Base-by-base conservation (phyloP, 2,329 filamentous ascomycete genomes). In the Colletotrichum tropicicola region DNA sequence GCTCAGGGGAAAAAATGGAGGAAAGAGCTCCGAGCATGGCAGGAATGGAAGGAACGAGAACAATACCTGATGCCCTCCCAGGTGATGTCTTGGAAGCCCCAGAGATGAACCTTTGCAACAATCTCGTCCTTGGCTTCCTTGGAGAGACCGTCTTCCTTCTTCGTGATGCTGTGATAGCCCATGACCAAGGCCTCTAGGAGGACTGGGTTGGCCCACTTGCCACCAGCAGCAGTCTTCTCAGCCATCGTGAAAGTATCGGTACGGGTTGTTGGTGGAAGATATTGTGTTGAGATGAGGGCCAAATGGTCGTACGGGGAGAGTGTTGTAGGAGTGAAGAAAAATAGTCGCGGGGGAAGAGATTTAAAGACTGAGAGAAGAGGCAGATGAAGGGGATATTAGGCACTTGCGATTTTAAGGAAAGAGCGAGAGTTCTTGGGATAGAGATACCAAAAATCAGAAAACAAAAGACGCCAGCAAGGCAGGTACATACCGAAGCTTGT, bases 61-160 rank as follows among this genome's bases (percentile, higher is more conserved):
- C 6, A 9, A 52, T 75, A 83, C 82, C 82, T 79, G 53, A 83
- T 75, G 2, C 73, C 80, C 39, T 83, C 78, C 80, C 80, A 83
- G 6, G 78, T 78, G 12, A 79, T 41, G n/a, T 59, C 77, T 5
- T 66, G 55, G 54, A 77, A 71, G 6, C 79, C 75, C 5, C 66
- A 68, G 9, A 68, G 39, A n/a, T 72, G 68, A 55, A 83, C 71
- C 13, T 74, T 74, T 10, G 63, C 67, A 45, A 75, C 70, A 49
- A 83, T 68, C 1, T 70, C 70, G 0, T 72, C 70, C 48, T 75
- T 76, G 43, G 73, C 66, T 23, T 72, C 62, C 13, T 71, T 48
- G 13, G 66, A 70, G 56, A 81, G 71, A 12, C 47, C 47, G 10
- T 64, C 70, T 8, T 41, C 37, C 5, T 71, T 70, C 30, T 72